phyloP scores from a whole-genome alignment of 1,284 basidiomycete species.

The Leccinum subrobustum region DNA sequence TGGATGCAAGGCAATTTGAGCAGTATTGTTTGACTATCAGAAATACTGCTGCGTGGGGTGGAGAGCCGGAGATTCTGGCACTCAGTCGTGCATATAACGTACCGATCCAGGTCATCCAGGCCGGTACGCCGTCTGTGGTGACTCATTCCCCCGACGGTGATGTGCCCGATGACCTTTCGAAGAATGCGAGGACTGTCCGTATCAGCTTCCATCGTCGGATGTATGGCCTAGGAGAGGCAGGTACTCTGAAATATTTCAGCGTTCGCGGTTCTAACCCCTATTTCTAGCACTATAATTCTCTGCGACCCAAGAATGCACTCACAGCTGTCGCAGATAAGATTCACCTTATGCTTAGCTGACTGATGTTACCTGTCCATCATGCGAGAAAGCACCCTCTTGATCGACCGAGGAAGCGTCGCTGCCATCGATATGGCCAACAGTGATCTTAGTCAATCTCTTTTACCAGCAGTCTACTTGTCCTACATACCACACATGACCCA shows the following conservation, averaged over 20 bases:
- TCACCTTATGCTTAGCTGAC: constrained; percentile 37
- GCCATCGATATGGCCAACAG: background rate
- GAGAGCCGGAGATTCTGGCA: constrained; percentile 95
- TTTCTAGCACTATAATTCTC: constrained; percentile 82
- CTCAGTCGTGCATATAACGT: constrained; percentile 81
- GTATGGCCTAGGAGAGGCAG: constrained; percentile 92
- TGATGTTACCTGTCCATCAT: background rate
- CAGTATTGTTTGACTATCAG: constrained; percentile 82
- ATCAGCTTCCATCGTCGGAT: constrained; percentile 91
- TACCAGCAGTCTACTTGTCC: background rate
- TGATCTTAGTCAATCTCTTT: constrained; percentile 34
- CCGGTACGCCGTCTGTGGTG: constrained; percentile 78
- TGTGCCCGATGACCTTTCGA: constrained; percentile 34
- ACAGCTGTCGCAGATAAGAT: constrained; percentile 42
- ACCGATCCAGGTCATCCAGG: constrained; percentile 92
- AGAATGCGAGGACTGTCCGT: constrained; percentile 53
- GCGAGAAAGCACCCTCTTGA: background rate
- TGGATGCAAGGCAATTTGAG: constrained; percentile 69
- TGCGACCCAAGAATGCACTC: constrained; percentile 55
- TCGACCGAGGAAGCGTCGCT: background rate
- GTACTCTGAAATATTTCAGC: constrained; percentile 26
- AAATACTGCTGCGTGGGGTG: constrained; percentile 91
- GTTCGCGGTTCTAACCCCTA: constrained; percentile 4
- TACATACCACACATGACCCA: constrained; percentile 15
- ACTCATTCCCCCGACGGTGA: constrained; percentile 63